Percentiles rank a stretch among this genome's conserved stretches.
Evolutionary conservation across 2,329 filamentous ascomycete genomes (phyloP).

Genomic region (Fusarium pseudoanthophilum): DNA sequence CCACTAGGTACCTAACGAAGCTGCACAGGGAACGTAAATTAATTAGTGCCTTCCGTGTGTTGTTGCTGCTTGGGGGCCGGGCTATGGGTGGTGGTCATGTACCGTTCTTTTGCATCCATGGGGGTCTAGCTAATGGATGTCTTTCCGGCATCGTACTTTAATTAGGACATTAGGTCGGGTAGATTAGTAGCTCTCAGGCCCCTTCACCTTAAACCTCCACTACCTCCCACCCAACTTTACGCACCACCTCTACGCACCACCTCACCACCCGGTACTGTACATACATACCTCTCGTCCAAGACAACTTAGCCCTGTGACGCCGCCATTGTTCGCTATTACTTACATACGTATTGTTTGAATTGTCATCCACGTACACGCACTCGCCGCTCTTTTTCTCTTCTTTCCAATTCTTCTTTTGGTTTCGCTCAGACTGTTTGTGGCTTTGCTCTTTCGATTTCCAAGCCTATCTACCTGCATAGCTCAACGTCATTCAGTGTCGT

Average conservation of each 20-base stretch:
- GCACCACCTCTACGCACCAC: too few relatives aligned
- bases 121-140: neutral
- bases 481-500: constrained; percentile 21
- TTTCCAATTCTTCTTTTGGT: constrained; percentile 1
- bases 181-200: neutral
- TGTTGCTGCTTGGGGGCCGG: constrained; percentile 33
- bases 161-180: neutral
- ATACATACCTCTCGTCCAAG: constrained; percentile 13
- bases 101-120: constrained; percentile 13
- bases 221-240: constrained; percentile 23
- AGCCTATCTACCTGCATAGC: neutral
- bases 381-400: constrained; percentile 9
- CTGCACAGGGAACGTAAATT: constrained; percentile 40
- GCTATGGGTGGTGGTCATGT: constrained; percentile 9
- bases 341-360: constrained; percentile 19
- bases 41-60: constrained; percentile 38
- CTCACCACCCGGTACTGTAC: constrained; percentile 13
- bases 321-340: constrained; percentile 11
- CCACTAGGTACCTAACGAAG: constrained; percentile 20
- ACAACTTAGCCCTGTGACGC: constrained; percentile 13
- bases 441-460: neutral
- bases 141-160: neutral
- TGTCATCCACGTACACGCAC: constrained; percentile 12
- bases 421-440: neutral
- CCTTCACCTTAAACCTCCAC: constrained; percentile 29